phyloP scores from a whole-genome alignment of 1,284 basidiomycete species.

The Amylostereum areolatum region DNA sequence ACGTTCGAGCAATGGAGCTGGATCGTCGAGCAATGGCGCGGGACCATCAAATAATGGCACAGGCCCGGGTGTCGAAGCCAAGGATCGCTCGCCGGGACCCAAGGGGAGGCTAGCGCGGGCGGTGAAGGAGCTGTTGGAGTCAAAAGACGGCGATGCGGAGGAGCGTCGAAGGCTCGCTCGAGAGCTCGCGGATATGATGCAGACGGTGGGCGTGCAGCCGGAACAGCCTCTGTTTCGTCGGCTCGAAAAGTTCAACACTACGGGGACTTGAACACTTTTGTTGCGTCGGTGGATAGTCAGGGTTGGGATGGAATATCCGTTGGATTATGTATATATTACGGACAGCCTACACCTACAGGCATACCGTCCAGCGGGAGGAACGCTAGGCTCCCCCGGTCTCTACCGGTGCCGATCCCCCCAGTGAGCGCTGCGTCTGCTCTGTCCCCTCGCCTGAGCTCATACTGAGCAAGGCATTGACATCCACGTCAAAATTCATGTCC shows the following conservation, averaged over 20 bases:
- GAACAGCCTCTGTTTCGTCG: conserved; percentile 63
- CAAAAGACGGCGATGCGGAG: conserved; percentile 38
- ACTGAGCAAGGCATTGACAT: conserved; percentile 26
- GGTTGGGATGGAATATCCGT: too few species aligned
- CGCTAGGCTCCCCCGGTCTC: too few species aligned
- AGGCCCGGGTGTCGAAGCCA: background rate
- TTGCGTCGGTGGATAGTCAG: too few species aligned
- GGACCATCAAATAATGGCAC: too few species aligned
- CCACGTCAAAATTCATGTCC: conserved; percentile 18
- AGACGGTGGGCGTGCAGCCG: conserved; percentile 47
- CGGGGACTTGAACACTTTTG: conserved; percentile 2
- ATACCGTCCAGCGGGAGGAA: too few species aligned
- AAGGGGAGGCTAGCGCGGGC: conserved; percentile 63
- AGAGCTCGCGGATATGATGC: conserved; percentile 46
- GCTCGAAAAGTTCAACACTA: conserved; percentile 45
- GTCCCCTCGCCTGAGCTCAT: conserved; percentile 6
- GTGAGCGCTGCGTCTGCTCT: background rate
- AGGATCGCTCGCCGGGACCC: conserved; percentile 34
- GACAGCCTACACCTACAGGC: too few species aligned
- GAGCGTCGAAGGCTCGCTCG: conserved; percentile 39
- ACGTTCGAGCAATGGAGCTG: too few species aligned
- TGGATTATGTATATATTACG: too few species aligned
- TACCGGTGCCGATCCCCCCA: too few species aligned
- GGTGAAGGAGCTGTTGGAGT: conserved; percentile 57
- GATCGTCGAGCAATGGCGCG: too few species aligned